Evolutionary conservation across 2,329 filamentous ascomycete species (phyloP), one percentile per base, ranked within the genome.

Genomic region (Fusarium sp.): DNA sequence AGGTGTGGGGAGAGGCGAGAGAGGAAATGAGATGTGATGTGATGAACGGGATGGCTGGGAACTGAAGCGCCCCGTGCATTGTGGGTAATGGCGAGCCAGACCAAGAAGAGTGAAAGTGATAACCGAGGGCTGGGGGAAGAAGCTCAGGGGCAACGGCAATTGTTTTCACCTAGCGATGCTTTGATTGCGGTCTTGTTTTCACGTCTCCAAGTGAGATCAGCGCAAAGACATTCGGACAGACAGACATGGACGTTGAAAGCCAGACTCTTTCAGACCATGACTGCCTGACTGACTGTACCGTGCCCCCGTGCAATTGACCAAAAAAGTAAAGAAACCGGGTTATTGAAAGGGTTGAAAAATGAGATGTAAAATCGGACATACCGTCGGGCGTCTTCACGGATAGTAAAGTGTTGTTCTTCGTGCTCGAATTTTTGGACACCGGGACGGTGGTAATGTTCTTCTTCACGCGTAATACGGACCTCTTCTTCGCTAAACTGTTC

Each of bases 401-500:
- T 62, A 52, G 67, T 76, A 76, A 79, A 77, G 58, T 74, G 67
- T 51, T 74, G 70, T 70, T 73, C 63, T 62, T 74, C 48, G 55
- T 66, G 70, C 46, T 74, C 62, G 79, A 67, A 69, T 41, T 75
- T 59, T 78, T 84, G 84, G 84, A 84, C 85, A 79, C 86, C 88
- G 85, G 91, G 88, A 88, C 90, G 90, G 86, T 86, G 90, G 85
- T 90, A 85, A 82, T 84, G 88, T 83, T 94, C 89, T 85, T 93
- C 89, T 85, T 93, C 89, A 84, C 87, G 89, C 84, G 93, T 89
- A 82, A 92, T 91, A 78, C 83, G 87, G 85, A 97, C 89, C 87
- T 97, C 92, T 89, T 97, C 92, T 86, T 93, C 90, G 84, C 86
- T 88, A 84, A 86, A 86, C 81, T 85, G 88, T 76, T 89, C 83